A percentile compares a stretch with the other conserved stretches of the same genome.
Evolutionary conservation across 441 rosid genomes (phyloP).

Genomic region (Manihot esculenta): DNA sequence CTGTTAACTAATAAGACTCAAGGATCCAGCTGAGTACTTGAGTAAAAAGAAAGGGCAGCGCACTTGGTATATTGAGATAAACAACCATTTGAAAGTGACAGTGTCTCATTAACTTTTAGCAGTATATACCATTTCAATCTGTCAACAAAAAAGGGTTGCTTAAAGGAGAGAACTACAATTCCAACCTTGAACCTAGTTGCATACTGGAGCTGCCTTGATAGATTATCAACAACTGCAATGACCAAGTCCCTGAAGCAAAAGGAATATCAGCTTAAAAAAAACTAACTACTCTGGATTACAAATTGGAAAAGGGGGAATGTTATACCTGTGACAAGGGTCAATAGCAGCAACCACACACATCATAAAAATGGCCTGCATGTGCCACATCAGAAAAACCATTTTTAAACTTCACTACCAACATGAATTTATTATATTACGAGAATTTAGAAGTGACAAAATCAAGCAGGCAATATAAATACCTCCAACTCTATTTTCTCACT

Average conservation of each 20-base stretch:
- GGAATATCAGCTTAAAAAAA: slow-evolving; percentile 11
- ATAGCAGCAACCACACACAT: slow-evolving; percentile 81
- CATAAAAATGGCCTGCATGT: slow-evolving; percentile 88
- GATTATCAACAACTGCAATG: slow-evolving; percentile 61
- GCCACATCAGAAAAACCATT: slow-evolving; percentile 18
- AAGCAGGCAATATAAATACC: slow-evolving; percentile 41
- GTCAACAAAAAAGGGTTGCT: slow-evolving; percentile 2
- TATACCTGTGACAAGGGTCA: slow-evolving; percentile 84
- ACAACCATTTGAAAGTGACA: not conserved
- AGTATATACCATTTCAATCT: not conserved
- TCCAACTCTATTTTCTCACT: slow-evolving; percentile 88
- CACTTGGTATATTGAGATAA: not conserved
- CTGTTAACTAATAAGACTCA: not conserved
- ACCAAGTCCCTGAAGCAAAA: slow-evolving; percentile 78
- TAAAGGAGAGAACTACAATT: slow-evolving; percentile 12
- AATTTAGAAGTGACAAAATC: slow-evolving; percentile 1
- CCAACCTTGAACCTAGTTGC: slow-evolving; percentile 77
- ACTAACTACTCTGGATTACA: slow-evolving; percentile 7
- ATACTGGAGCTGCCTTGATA: slow-evolving; percentile 80
- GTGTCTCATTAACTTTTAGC: not conserved
- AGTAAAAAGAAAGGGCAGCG: not conserved
- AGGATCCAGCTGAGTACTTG: not conserved
- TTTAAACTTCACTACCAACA: not conserved
- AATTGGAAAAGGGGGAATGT: slow-evolving; percentile 18
- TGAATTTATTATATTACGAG: not conserved